Evolutionary conservation across 2,329 filamentous ascomycete species (phyloP).

Genomic region (Hysterium pulicare): DNA sequence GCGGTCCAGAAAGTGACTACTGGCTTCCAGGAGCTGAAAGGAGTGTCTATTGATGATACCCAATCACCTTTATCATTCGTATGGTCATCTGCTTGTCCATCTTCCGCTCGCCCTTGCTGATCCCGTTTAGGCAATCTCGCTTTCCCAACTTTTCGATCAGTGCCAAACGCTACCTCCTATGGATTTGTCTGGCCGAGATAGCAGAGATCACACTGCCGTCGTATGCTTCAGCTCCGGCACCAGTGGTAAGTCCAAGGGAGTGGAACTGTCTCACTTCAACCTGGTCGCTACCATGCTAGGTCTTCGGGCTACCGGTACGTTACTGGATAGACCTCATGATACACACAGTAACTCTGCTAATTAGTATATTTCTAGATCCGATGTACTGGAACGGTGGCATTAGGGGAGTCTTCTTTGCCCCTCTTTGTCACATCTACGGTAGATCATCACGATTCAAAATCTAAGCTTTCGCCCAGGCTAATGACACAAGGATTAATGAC

Average conservation of each 20-base stretch:
- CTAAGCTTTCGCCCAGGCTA: not conserved
- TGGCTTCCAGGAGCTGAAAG: slow-evolving; percentile 1
- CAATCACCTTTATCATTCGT: slow-evolving; percentile 6
- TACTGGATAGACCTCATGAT: too few relatives aligned
- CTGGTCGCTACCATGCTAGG: slow-evolving; percentile 14
- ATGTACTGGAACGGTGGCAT: slow-evolving; percentile 9
- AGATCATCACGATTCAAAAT: too few relatives aligned
- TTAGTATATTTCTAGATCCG: too few relatives aligned
- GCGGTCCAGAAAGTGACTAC: slow-evolving; percentile 4
- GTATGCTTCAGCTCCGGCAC: slow-evolving; percentile 23
- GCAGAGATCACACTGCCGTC: slow-evolving; percentile 13
- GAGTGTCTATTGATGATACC: slow-evolving; percentile 9
- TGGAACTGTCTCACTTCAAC: slow-evolving; percentile 18
- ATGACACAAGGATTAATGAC: slow-evolving; percentile 10
- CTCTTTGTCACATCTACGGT: slow-evolving; percentile 20
- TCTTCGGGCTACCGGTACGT: slow-evolving; percentile 13
- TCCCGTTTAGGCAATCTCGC: slow-evolving; percentile 2
- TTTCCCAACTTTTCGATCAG: slow-evolving; percentile 7
- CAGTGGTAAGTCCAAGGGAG: slow-evolving; percentile 21
- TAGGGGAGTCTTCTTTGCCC: slow-evolving; percentile 19
- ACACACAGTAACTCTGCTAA: too few relatives aligned
- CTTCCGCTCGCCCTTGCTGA: slow-evolving; percentile 1
- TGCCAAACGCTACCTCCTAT: slow-evolving; percentile 8
- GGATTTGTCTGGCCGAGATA: slow-evolving; percentile 15
- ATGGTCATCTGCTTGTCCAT: not conserved